These are phyloP conservation scores for Jamesozyma gamospora DNA, from an alignment of 805 yeast species.

Conservation along the genomic window DNA sequence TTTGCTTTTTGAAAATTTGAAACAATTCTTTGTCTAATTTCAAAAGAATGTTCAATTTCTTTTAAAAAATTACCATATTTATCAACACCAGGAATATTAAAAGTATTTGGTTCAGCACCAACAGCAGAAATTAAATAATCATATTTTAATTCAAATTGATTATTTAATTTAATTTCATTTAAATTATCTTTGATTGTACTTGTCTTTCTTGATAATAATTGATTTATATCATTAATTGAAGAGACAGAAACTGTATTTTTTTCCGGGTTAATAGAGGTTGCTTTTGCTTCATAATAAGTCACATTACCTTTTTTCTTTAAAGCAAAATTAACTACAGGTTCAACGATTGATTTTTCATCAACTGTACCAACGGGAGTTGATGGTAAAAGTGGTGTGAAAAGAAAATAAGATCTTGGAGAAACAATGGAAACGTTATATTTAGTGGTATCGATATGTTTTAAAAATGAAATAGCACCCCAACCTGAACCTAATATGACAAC, in stretches of 20 bases:
- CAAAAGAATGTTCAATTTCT: constrained; percentile 78
- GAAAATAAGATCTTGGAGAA: constrained; percentile 87
- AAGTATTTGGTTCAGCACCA: constrained; percentile 90
- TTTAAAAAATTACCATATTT: constrained; percentile 81
- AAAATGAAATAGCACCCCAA: constrained; percentile 86
- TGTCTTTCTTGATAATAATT: constrained; percentile 10
- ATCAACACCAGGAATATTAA: constrained; percentile 83
- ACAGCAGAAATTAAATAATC: constrained; percentile 86
- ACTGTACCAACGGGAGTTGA: constrained; percentile 91
- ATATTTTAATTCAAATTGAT: constrained; percentile 43
- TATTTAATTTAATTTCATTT: constrained; percentile 31
- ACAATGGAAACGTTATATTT: constrained; percentile 82
- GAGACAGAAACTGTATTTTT: constrained; percentile 59
- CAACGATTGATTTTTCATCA: constrained; percentile 83
- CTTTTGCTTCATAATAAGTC: constrained; percentile 81
- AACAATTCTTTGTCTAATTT: constrained; percentile 72
- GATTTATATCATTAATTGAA: constrained; percentile 29
- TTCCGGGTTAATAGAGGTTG: constrained; percentile 71
- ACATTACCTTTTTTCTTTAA: constrained; percentile 70
- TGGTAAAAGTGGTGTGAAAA: constrained; percentile 88
- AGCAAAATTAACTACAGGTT: constrained; percentile 83
- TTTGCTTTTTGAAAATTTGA: constrained; percentile 85
- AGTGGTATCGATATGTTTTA: constrained; percentile 76
- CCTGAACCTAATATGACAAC: constrained; percentile 75
- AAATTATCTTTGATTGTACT: constrained; percentile 22